phyloP scores from a whole-genome alignment of 2,329 filamentous ascomycete genomes.

The Dendrostoma leiphaemia region DNA sequence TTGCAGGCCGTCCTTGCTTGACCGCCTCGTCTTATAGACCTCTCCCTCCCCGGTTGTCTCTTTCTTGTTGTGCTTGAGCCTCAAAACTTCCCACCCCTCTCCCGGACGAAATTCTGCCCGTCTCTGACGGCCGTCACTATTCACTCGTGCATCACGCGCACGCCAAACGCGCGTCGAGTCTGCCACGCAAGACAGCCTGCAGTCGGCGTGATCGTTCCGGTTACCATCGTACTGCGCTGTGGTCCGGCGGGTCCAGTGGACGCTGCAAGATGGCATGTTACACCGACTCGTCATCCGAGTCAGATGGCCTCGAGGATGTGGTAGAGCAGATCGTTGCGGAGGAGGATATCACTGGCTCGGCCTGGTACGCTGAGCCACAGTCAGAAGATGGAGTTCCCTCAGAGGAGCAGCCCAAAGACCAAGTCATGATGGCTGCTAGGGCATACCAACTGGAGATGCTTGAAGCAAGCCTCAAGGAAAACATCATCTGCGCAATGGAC shows the following conservation, averaged over 20 bases:
- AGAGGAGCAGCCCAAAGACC: not conserved
- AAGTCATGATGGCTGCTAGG: conserved; percentile 41
- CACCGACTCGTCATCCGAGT: conserved; percentile 5
- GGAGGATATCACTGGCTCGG: conserved; percentile 11
- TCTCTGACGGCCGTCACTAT: not conserved
- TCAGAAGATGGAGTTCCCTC: not conserved
- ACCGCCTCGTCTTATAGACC: no score
- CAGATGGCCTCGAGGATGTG: conserved; percentile 54
- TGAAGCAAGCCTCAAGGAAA: conserved; percentile 63
- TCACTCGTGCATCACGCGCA: not conserved
- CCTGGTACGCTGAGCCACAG: conserved; percentile 1
- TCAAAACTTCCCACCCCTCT: no score
- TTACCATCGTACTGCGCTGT: not conserved
- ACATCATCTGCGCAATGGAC: conserved; percentile 76
- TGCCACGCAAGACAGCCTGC: not conserved
- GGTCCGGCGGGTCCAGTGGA: not conserved
- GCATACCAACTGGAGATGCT: conserved; percentile 78
- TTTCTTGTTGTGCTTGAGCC: not conserved
- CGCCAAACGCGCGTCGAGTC: not conserved
- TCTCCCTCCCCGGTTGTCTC: no score
- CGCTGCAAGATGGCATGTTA: conserved; percentile 13
- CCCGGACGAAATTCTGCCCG: not conserved
- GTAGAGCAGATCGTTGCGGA: conserved; percentile 83
- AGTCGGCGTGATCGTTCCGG: not conserved
- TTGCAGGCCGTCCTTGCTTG: no score